Conservation (phyloP, 345 rosid species). For the Acer saccharum region DNA sequence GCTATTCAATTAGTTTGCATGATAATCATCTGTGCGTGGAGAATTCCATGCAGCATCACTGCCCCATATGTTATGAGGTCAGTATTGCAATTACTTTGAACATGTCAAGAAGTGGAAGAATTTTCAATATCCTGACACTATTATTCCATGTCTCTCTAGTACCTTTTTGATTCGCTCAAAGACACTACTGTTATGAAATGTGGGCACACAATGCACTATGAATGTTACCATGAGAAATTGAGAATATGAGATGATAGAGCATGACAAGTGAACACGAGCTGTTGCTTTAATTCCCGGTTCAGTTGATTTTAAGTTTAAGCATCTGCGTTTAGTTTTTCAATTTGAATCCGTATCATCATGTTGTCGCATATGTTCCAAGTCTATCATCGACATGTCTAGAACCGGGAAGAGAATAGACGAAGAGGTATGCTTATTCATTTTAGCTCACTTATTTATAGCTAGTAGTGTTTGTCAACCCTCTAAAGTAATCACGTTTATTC, state of each 20-base stretch:
- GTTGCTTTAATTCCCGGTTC: not conserved
- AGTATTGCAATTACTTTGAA: slow-evolving; percentile 13
- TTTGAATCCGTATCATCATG: slow-evolving; percentile 1
- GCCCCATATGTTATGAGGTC: slow-evolving; percentile 98
- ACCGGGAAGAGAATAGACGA: slow-evolving; percentile 86
- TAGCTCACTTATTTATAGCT: not conserved
- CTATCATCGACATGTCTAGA: slow-evolving; percentile 89
- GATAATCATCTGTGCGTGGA: slow-evolving; percentile 89
- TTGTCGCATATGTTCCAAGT: slow-evolving; percentile 94
- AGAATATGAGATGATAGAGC: slow-evolving; percentile 90
- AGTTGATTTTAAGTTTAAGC: not conserved
- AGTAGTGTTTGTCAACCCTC: not conserved
- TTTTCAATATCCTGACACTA: slow-evolving; percentile 9
- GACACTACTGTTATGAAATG: slow-evolving; percentile 93
- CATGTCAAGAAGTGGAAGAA: not conserved
- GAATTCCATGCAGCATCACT: slow-evolving; percentile 96
- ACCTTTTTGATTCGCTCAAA: slow-evolving; percentile 88
- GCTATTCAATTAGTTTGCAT: slow-evolving; percentile 63
- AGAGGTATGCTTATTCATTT: slow-evolving; percentile 57
- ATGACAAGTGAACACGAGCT: slow-evolving; percentile 39
- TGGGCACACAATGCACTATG: slow-evolving; percentile 95
- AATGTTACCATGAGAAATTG: slow-evolving; percentile 78
- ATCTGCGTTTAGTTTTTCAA: slow-evolving; percentile 8
- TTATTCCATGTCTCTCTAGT: slow-evolving; percentile 44
- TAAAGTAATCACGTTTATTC: no score